Conservation (phyloP, 1,284 basidiomycete species). For the Malassezia equina region DNA sequence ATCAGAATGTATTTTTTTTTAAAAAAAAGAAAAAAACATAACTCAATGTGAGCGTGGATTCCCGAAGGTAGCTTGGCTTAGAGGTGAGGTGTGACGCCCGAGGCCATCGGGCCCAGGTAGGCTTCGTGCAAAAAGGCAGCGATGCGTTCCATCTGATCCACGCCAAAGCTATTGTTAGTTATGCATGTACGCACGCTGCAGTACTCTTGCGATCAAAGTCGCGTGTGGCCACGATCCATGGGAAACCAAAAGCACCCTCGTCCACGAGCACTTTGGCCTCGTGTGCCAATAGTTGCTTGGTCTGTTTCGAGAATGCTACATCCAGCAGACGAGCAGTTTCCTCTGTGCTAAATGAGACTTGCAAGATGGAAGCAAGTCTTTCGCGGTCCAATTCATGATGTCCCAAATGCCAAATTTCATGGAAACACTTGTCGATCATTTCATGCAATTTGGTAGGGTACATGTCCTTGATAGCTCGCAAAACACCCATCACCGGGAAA, state of each 20-base stretch:
- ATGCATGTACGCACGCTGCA: background rate
- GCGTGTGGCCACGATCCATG: constrained; percentile 5
- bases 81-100: constrained; percentile 3
- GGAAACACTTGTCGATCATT: constrained; percentile 22
- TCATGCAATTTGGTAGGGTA: constrained; percentile 7
- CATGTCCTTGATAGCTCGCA: constrained; percentile 18
- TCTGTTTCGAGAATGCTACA: background rate
- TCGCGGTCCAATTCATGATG: background rate
- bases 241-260: constrained; percentile 11
- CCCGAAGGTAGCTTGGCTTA: background rate
- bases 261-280: constrained; percentile 1
- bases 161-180: constrained; percentile 2
- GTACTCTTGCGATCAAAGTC: background rate
- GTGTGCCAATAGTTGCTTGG: background rate
- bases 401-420: constrained; percentile 26
- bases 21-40: no score
- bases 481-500: constrained; percentile 24
- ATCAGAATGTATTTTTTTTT: background rate
- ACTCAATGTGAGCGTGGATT: background rate
- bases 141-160: background rate
- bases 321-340: background rate
- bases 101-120: constrained; percentile 2
- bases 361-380: background rate
- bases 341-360: background rate
- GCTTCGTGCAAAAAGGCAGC: constrained; percentile 10